Percentiles rank a stretch among this genome's conserved stretches.
Evolutionary conservation across 129 eudicot species (phyloP).

Genomic region (Helianthus annuus): HanXRQr2.0-SUNRISE NC_035444.2:118193241-118193740

Average conservation of each 20-base stretch:
- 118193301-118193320: background rate
- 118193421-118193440: background rate
- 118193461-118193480: background rate
- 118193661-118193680: background rate
- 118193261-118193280: background rate
- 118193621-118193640: background rate
- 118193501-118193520: background rate
- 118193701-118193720: constrained; percentile 12
- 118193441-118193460: background rate
- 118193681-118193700: background rate
- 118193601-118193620: background rate
- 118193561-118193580: background rate
- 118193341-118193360: background rate
- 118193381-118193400: background rate
- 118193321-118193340: background rate
- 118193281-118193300: background rate
- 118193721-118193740: background rate
- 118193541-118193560: background rate
- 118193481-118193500: background rate
- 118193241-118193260: constrained; percentile 6
- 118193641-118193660: background rate
- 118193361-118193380: background rate
- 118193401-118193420: background rate
- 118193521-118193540: background rate
- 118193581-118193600: background rate